Percentiles rank a stretch among this genome's conserved stretches.
These are phyloP conservation scores for Fagopyrum tataricum DNA, from an alignment of 148 eudicot genomes.

Conservation along the genomic window DNA sequence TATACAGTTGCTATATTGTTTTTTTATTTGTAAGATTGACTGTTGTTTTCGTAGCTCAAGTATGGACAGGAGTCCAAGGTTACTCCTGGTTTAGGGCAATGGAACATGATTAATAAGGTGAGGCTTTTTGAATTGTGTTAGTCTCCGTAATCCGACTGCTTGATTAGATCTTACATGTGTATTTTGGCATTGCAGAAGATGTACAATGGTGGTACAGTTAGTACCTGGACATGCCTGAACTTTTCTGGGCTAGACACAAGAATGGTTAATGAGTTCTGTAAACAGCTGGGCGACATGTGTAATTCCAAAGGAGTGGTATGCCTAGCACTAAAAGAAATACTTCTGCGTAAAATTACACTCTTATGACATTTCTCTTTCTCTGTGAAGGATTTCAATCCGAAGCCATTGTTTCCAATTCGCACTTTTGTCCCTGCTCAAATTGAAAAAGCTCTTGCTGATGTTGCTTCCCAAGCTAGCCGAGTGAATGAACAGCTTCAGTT, in stretches of 20 bases:
- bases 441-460: slow-evolving; percentile 39
- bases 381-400: slow-evolving; percentile 33
- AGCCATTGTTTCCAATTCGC: slow-evolving; percentile 32
- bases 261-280: slow-evolving; percentile 28
- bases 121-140: not conserved
- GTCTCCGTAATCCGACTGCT: not conserved
- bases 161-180: not conserved
- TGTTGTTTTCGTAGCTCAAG: slow-evolving; percentile 35
- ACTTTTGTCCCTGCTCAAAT: slow-evolving; percentile 25
- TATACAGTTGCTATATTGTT: not conserved
- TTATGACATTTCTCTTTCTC: not conserved
- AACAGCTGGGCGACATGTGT: slow-evolving; percentile 51
- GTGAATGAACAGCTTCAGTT: slow-evolving; percentile 41
- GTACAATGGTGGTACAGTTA: slow-evolving; percentile 55
- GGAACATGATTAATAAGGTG: slow-evolving; percentile 93
- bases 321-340: not conserved
- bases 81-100: slow-evolving; percentile 60
- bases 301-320: slow-evolving; percentile 71
- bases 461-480: slow-evolving; percentile 17
- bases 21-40: not conserved
- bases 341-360: not conserved
- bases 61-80: slow-evolving; percentile 42
- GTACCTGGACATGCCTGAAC: slow-evolving; percentile 54
- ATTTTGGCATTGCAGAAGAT: slow-evolving; percentile 46
- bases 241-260: slow-evolving; percentile 30